A percentile compares a stretch with the other conserved stretches of the same genome.
Evolutionary conservation across 2,329 filamentous ascomycete genomes (phyloP).

Genomic region (Trichophyton benhamiae): DNA sequence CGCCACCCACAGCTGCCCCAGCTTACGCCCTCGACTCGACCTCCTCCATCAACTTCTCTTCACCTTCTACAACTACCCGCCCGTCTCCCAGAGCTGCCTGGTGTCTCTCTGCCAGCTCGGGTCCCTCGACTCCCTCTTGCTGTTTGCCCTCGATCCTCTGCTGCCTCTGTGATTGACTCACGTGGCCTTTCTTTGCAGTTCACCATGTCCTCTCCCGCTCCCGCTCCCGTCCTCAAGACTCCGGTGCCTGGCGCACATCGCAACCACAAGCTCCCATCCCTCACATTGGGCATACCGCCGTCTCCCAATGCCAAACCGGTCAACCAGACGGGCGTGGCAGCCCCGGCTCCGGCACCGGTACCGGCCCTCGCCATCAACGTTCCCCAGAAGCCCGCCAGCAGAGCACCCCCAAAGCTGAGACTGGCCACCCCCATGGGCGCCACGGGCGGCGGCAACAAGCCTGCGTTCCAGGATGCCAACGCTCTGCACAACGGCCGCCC

Average conservation of each 20-base stretch:
- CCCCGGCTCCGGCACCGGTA: neutral
- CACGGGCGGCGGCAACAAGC: slow-evolving; percentile 22
- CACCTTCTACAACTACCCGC: too few relatives aligned
- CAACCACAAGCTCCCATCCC: slow-evolving; percentile 53
- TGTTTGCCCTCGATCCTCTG: neutral
- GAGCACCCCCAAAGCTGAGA: slow-evolving; percentile 59
- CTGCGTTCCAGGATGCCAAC: slow-evolving; percentile 52
- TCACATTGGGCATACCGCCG: slow-evolving; percentile 81
- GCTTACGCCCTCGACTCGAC: neutral
- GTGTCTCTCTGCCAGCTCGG: neutral
- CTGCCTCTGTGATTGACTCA: slow-evolving; percentile 1
- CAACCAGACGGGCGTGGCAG: slow-evolving; percentile 17
- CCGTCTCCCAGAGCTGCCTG: neutral
- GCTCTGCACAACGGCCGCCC: slow-evolving; percentile 40
- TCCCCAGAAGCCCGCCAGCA: slow-evolving; percentile 8
- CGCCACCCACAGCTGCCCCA: neutral
- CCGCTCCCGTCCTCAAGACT: slow-evolving; percentile 57
- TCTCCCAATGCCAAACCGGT: slow-evolving; percentile 74
- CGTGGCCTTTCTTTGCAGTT: slow-evolving; percentile 6
- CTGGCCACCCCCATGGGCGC: slow-evolving; percentile 75
- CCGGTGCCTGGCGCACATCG: slow-evolving; percentile 61
- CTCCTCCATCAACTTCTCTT: too few relatives aligned
- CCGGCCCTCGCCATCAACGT: slow-evolving; percentile 25
- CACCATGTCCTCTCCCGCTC: slow-evolving; percentile 60
- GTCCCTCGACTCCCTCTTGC: neutral